phyloP scores from a whole-genome alignment of 2,329 filamentous ascomycete genomes.

The Sporothrix schenckii region DNA sequence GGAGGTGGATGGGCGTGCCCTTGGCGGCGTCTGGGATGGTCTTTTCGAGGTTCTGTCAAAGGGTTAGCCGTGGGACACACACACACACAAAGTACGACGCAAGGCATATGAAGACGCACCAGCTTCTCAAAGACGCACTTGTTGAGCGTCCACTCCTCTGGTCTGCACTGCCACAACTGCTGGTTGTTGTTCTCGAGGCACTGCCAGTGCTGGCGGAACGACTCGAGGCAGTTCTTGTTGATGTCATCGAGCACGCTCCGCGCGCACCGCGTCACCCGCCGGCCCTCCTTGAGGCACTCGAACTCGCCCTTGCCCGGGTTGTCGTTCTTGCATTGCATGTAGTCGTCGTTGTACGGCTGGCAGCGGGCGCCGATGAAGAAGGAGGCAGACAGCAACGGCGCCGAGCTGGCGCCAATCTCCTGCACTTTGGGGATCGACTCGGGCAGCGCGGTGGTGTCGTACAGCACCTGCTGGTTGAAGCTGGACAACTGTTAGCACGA shows the following conservation, averaged over 20 bases:
- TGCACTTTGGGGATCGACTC: conserved; percentile 88
- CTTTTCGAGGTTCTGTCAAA: conserved; percentile 74
- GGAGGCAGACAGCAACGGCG: conserved; percentile 84
- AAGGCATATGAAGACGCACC: conserved; percentile 52
- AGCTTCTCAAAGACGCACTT: conserved; percentile 94
- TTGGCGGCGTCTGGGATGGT: conserved; percentile 73
- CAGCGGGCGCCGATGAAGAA: conserved; percentile 98
- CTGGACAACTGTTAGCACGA: conserved; percentile 52
- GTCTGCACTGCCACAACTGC: conserved; percentile 92
- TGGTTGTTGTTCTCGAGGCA: conserved; percentile 98
- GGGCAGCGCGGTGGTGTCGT: conserved; percentile 95
- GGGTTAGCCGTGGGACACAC: background rate
- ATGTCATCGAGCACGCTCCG: conserved; percentile 94
- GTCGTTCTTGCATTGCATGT: conserved; percentile 99
- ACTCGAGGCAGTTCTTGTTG: conserved; percentile 87
- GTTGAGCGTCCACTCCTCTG: conserved; percentile 85
- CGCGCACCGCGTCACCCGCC: conserved; percentile 94
- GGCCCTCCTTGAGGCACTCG: conserved; percentile 93
- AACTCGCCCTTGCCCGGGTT: conserved; percentile 87
- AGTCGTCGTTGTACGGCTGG: conserved; percentile 96
- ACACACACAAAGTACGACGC: no score
- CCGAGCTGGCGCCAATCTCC: conserved; percentile 91
- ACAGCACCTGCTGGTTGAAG: conserved; percentile 90
- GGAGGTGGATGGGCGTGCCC: conserved; percentile 73
- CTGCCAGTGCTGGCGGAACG: conserved; percentile 93